These are phyloP conservation scores for Tuber melanosporum DNA, from an alignment of 495 filamentous ascomycete genomes.

Conservation along the genomic window DNA sequence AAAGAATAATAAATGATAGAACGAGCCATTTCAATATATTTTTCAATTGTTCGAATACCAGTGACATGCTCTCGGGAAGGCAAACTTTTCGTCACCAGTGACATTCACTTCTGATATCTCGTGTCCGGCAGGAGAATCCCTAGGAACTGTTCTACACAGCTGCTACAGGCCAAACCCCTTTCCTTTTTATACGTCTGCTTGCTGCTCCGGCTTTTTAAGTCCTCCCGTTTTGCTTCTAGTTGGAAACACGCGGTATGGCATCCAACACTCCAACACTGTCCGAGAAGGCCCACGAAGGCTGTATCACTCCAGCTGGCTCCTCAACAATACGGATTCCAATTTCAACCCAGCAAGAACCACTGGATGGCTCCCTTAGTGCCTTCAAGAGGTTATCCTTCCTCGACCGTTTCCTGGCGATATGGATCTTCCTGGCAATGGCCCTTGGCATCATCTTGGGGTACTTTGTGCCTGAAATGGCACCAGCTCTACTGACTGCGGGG, in stretches of 20 bases:
- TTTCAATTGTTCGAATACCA: neutral
- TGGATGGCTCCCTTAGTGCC: slow-evolving; percentile 27
- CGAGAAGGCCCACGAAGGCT: neutral
- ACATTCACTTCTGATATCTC: neutral
- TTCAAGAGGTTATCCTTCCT: slow-evolving; percentile 59
- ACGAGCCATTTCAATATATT: neutral
- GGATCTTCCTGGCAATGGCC: slow-evolving; percentile 82
- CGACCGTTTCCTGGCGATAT: slow-evolving; percentile 70
- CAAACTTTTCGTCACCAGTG: neutral
- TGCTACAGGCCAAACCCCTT: neutral
- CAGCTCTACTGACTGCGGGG: slow-evolving; percentile 58
- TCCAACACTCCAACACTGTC: neutral
- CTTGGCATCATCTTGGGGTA: slow-evolving; percentile 75
- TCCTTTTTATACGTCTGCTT: neutral
- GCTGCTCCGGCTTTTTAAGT: neutral
- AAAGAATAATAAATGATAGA: neutral
- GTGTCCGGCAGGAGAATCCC: neutral
- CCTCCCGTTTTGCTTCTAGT: neutral
- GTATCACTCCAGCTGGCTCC: neutral
- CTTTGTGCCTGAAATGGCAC: slow-evolving; percentile 59
- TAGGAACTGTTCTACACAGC: neutral
- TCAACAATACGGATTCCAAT: neutral
- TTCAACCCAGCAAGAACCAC: neutral
- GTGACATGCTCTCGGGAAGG: neutral
- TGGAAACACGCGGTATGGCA: neutral